Conservation (phyloP, 805 yeast genomes). For the Candida ipomoeae region DNA sequence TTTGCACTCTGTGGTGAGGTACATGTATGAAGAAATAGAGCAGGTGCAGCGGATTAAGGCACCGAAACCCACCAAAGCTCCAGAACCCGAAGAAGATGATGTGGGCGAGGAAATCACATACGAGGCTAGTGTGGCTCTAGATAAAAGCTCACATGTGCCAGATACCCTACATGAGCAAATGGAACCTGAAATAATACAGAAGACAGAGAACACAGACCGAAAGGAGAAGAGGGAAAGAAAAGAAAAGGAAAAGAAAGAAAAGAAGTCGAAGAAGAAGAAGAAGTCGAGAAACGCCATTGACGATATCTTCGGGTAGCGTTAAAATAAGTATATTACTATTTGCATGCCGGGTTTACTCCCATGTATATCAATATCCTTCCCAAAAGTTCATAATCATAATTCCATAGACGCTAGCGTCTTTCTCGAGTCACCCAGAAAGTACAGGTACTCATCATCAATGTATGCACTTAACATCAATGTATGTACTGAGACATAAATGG, state of each 20-base stretch:
- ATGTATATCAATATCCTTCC: conserved; percentile 3
- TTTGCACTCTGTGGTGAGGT: conserved; percentile 26
- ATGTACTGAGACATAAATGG: conserved; percentile 3
- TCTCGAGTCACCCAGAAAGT: background rate
- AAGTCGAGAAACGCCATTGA: conserved; percentile 55
- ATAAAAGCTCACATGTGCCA: background rate
- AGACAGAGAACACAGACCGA: conserved; percentile 12
- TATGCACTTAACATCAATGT: conserved; percentile 1
- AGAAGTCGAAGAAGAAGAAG: conserved; percentile 14
- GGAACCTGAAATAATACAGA: background rate
- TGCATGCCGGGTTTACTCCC: conserved; percentile 1
- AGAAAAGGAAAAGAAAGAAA: conserved; percentile 11
- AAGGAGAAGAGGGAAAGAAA: conserved; percentile 19
- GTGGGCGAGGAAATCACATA: conserved; percentile 15
- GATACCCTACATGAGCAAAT: background rate
- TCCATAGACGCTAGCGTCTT: background rate
- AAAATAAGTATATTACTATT: conserved; percentile 1
- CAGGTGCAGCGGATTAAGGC: background rate
- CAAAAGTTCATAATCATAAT: conserved; percentile 1
- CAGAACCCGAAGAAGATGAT: conserved; percentile 10
- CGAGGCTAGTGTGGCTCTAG: background rate
- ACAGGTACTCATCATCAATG: background rate
- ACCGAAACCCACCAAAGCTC: background rate
- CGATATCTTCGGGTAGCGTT: conserved; percentile 60
- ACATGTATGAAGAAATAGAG: conserved; percentile 16